phyloP scores from a whole-genome alignment of 2,329 filamentous ascomycete species.

The Cordyceps farinosa region DNA sequence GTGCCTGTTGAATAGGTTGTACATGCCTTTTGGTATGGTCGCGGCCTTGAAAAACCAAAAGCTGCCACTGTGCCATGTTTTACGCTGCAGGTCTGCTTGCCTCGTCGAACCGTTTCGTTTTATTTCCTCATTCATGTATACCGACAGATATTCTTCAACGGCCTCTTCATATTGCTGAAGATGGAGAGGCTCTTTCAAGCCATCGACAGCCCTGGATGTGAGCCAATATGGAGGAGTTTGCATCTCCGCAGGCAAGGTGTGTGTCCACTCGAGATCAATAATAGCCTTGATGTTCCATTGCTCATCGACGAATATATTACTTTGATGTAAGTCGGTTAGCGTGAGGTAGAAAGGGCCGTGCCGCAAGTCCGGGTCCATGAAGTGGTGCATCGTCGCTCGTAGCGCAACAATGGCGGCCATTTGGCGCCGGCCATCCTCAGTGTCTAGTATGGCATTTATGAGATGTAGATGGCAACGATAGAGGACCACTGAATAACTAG shows the following conservation, averaged over 20 bases:
- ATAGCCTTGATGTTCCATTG: constrained; percentile 30
- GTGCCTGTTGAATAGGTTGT: too few relatives aligned
- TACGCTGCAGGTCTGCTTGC: neutral
- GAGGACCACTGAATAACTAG: too few relatives aligned
- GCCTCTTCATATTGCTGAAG: neutral
- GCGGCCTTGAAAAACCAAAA: constrained; percentile 2
- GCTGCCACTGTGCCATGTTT: neutral
- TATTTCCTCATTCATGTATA: neutral
- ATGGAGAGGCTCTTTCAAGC: neutral
- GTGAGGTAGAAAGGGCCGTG: constrained; percentile 29
- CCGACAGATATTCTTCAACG: neutral
- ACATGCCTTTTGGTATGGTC: neutral
- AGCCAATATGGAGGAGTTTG: constrained; percentile 29
- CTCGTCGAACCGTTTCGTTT: neutral
- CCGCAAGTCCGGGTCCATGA: too few relatives aligned
- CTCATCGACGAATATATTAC: constrained; percentile 34
- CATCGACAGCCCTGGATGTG: constrained; percentile 18
- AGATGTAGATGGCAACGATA: too few relatives aligned
- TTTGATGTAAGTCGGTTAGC: constrained; percentile 35
- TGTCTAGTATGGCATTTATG: constrained; percentile 29
- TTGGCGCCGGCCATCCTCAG: constrained; percentile 28
- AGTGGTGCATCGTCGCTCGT: constrained; percentile 25
- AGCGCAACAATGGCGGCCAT: constrained; percentile 28
- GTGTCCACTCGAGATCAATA: constrained; percentile 33
- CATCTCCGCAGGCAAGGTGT: constrained; percentile 26